Base-by-base conservation (phyloP, 768 basidiomycete species). In the Boletus tomentosulus region DNA sequence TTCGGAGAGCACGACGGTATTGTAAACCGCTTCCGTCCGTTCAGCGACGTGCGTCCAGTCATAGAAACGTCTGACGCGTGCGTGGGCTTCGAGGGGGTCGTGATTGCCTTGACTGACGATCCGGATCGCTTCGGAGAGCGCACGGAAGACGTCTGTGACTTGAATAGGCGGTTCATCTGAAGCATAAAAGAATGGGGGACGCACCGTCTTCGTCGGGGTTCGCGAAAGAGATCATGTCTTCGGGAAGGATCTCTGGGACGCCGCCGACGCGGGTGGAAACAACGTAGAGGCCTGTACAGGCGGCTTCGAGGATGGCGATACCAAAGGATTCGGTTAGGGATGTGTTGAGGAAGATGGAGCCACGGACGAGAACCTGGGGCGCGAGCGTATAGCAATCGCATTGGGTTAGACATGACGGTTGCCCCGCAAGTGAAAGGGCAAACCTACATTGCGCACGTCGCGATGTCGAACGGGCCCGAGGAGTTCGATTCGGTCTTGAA, bases 251-350 rank as follows among this genome's bases (percentile, higher is more conserved):
- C 69, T 98, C 97, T 0, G 96, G 92, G 0, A 98, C 91, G 1
- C 97, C 97, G 0, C 97, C 97, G 0, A 98, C 96, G 42, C 85
- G 83, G 0, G 97, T 98, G 39, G 87, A 87, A 46, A 98, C 96
- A 47, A 98, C 88, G 65, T 96, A 96, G 15, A 98, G 77, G 1
- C 97, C 96, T 0, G 92, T 85, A 58, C 91, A 95, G 0, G 97
- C 97, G 0, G 96, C 97, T 74, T 99, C 97, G 41, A 99, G 80
- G 58, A 96, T 94, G n/a, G 89, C 91, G 59, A 96, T 98, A 0
- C 97, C 96, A 60, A 98, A 99, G 0, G 97, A 83, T 67, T 98
- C 97, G 1, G 96, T 98, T 25, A 98, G 78, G 0, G 93, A 95
- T 0, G 97, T 95, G 64, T 95, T 97, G 76, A 99, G 77, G 72